Conservation (phyloP, 768 basidiomycete genomes). For the Candolleomyces aberdarensis region DNA sequence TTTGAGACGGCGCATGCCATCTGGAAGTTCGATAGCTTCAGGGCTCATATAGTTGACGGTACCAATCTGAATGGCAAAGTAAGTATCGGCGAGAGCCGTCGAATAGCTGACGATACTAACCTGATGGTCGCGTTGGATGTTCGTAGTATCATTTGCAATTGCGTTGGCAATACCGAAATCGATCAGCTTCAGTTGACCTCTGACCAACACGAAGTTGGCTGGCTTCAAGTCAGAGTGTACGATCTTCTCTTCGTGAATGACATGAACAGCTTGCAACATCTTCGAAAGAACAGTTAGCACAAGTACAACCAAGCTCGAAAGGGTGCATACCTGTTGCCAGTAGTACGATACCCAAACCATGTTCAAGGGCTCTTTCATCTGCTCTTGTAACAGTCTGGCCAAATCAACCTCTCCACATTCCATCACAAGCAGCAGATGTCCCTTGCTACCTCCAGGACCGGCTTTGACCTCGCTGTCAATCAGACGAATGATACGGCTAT, state of each 20-base stretch:
- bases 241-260: slow-evolving; percentile 97
- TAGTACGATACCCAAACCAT: slow-evolving; percentile 95
- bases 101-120: slow-evolving; percentile 33
- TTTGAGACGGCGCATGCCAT: slow-evolving; percentile 85
- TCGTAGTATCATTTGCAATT: slow-evolving; percentile 97
- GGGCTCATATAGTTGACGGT: slow-evolving; percentile 99
- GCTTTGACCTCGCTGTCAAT: slow-evolving; percentile 87
- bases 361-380: slow-evolving; percentile 79
- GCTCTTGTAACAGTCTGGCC: slow-evolving; percentile 77
- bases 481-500: slow-evolving; percentile 86
- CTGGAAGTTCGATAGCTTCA: slow-evolving; percentile 88
- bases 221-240: slow-evolving; percentile 99
- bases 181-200: slow-evolving; percentile 93
- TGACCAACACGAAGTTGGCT: slow-evolving; percentile 96
- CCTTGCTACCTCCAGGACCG: slow-evolving; percentile 66
- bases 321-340: slow-evolving; percentile 85
- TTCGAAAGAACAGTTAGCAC: slow-evolving; percentile 26
- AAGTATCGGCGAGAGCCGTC: background rate
- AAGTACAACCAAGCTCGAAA: background rate
- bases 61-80: slow-evolving; percentile 59
- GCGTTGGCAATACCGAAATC: slow-evolving; percentile 99
- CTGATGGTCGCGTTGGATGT: slow-evolving; percentile 95
- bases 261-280: slow-evolving; percentile 99
- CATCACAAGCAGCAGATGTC: slow-evolving; percentile 84
- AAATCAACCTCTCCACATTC: slow-evolving; percentile 96